Base-by-base conservation (phyloP, 305 asterid species). In the Rubia occidens region DNA sequence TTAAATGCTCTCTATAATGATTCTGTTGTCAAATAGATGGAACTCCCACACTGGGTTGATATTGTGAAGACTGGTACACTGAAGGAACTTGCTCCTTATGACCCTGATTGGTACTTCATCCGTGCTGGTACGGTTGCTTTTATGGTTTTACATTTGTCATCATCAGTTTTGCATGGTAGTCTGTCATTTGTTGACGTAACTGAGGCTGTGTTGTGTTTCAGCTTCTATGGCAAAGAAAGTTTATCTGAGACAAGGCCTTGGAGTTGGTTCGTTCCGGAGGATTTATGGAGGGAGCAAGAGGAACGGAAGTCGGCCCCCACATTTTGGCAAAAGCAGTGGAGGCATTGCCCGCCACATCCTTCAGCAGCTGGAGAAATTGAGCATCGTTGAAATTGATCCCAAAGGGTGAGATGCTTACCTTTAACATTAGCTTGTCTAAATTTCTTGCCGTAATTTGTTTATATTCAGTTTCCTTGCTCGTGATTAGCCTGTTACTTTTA, bases 81-180 rank as follows among this genome's bases (percentile, higher is more conserved):
- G 69, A 82, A 82, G 47, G 86, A 82, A 63, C 86, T 79, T 75
- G 81, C 86, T 32, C 86, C 84, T 0, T 79, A 82, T 60, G 86
- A 82, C 71, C 84, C 86, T 5, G 86, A 82, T 73, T 82, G 86
- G 84, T 82, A 82, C 76, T 82, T 77, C 78, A 77, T 77, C 71
- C 70, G 86, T 71, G 84, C 84, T 6, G 86, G 86, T 82, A 75
- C 39, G 9, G n/a, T 10, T 6, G 61, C 44, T 60, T 43, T 3
- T 13, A 11, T 45, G 15, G 3, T 60, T 43, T 0, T 13, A 9
- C 21, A 15, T 10, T 6, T 26, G 9, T 2, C 17, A 0, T n/a
- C 40, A 0, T 4, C 10, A 4, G 5, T 15, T 4, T 63, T 13
- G 60, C 56, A 0, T 37, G 5, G 13, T 29, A 11, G 3, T 6